These are phyloP conservation scores for Podosphaera leucotricha DNA, from an alignment of 2,329 filamentous ascomycete genomes.

Conservation along the genomic window DNA sequence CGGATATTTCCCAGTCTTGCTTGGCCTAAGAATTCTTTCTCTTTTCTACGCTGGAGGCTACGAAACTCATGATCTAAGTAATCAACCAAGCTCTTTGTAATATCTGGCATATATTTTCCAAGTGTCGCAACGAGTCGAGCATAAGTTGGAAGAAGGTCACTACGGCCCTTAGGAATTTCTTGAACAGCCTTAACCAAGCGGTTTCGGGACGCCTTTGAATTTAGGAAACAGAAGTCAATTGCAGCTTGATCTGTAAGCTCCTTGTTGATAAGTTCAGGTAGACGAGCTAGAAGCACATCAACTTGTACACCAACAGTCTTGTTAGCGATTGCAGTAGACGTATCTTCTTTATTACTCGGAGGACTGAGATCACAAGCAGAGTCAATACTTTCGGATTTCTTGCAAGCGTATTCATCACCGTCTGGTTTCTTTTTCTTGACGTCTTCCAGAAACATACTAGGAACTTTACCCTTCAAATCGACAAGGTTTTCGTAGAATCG, in stretches of 20 bases:
- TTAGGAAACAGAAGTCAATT: constrained; percentile 92
- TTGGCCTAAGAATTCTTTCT: constrained; percentile 90
- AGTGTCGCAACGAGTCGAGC: constrained; percentile 83
- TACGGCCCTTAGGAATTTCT: constrained; percentile 82
- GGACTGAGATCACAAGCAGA: constrained; percentile 18
- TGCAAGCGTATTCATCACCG: constrained; percentile 58
- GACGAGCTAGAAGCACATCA: constrained; percentile 61
- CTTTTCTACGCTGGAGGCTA: constrained; percentile 85
- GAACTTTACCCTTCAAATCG: constrained; percentile 87
- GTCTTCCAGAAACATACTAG: constrained; percentile 79
- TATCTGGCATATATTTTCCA: constrained; percentile 78
- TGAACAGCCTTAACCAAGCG: constrained; percentile 79
- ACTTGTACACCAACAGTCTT: constrained; percentile 96
- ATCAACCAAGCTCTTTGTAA: constrained; percentile 75
- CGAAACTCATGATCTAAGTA: constrained; percentile 94
- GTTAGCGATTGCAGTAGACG: constrained; percentile 85
- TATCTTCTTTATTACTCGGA: constrained; percentile 26
- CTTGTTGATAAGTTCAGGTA: constrained; percentile 83
- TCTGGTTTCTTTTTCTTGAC: constrained; percentile 83
- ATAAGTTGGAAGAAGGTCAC: constrained; percentile 76
- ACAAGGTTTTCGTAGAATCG: constrained; percentile 96
- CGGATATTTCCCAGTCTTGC: constrained; percentile 85
- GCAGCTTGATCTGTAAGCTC: constrained; percentile 80
- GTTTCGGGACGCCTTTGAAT: constrained; percentile 94
- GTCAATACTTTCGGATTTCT: constrained; percentile 37